Evolutionary conservation across 148 eudicot species (phyloP), one percentile per base, ranked within the genome.

Genomic region (Chenopodium suecicum): DNA sequence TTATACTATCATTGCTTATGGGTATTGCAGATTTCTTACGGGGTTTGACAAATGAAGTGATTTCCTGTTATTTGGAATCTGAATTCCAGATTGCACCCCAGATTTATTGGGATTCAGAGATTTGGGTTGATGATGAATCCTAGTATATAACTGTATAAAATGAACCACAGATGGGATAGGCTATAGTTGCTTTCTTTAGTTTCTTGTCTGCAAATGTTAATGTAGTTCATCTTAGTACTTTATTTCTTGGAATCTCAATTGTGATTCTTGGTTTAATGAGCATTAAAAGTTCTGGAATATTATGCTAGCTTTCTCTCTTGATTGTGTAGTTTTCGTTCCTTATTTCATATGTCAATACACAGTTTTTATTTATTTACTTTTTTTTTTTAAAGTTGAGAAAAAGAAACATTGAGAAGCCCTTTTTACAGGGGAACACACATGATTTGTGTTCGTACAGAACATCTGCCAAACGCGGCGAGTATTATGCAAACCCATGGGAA

Each of bases 121-220:
- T 83, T 83, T 69, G 86, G 84, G 86, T 86, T 89, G 83, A 88
- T 90, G 93, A 91, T 83, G 89, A 87, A 90, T 91, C 91, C 87
- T 81, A 63, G 70, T 62, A 64, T 6, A 27, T 31, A 74, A 74
- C 34, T 85, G 86, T 81, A 83, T 82, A 82, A 76, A 86, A 82
- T 70, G 46, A 85, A 69, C 29, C 74, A 73, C 31, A 71, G 58
- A 65, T 41, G 25, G 70, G 80, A 70, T 32, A 79, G 58, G 47
- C 75, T 68, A 74, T 68, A 70, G 50, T 52, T 44, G 54, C 9
- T 44, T 29, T 48, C 14, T 76, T 31, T 6, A 19, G 17, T 44
- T 72, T n/a, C 1, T 37, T 76, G 41, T n/a, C 41, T 76, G 76
- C n/a, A 70, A 69, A 58, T 65, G 16, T 31, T 37, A 5, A 41